Conservation (phyloP, 768 basidiomycete species). For the Thelephora aurantiotincta region DNA sequence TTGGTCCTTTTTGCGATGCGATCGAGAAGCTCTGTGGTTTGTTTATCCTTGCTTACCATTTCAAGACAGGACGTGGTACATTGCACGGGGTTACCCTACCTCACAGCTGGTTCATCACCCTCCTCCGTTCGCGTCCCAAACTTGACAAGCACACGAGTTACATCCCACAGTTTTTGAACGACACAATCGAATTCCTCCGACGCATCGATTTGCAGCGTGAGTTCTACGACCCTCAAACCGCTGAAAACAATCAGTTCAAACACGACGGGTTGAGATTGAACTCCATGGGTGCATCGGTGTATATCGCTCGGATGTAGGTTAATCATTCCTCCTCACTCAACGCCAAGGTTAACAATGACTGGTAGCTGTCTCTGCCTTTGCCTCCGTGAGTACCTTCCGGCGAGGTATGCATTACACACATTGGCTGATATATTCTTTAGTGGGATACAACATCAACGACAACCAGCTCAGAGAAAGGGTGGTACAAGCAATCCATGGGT, state of each 20-base stretch:
- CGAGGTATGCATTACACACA: too few species aligned
- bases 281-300: too few species aligned
- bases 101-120: slow-evolving; percentile 9
- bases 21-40: slow-evolving; percentile 2
- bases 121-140: slow-evolving; percentile 1
- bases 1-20: neutral
- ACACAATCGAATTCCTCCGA: slow-evolving; percentile 6
- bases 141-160: slow-evolving; percentile 1
- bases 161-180: neutral
- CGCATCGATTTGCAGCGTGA: slow-evolving; percentile 5
- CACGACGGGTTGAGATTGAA: neutral
- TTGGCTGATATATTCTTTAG: slow-evolving; percentile 6
- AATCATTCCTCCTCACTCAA: too few species aligned
- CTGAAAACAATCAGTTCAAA: neutral
- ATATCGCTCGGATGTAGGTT: too few species aligned
- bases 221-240: neutral
- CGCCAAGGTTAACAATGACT: too few species aligned
- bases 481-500: slow-evolving; percentile 8
- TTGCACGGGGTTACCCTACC: slow-evolving; percentile 5
- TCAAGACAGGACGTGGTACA: neutral
- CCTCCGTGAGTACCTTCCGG: slow-evolving; percentile 24
- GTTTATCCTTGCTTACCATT: neutral
- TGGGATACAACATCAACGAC: slow-evolving; percentile 20
- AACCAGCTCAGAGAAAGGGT: slow-evolving; percentile 8
- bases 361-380: slow-evolving; percentile 32